Percentiles rank a stretch among this genome's conserved stretches.
Conservation (phyloP, 2,329 filamentous ascomycete genomes). For the Fonsecaea pedrosoi region DNA sequence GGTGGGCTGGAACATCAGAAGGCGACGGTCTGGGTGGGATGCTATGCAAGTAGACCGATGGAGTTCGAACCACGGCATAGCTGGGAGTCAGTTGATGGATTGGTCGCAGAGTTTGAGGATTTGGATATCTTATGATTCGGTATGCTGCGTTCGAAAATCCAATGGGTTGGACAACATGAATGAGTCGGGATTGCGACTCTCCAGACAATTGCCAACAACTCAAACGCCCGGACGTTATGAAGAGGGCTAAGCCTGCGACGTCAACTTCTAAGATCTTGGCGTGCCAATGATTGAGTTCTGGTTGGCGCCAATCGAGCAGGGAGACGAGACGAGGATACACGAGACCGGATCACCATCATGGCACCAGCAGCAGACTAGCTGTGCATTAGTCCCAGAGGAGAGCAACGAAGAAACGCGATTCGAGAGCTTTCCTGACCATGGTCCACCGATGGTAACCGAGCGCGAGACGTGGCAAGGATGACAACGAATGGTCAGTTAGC, state of each 20-base stretch:
- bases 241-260: not conserved
- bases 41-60: slow-evolving; percentile 63
- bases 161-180: not conserved
- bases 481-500: not conserved
- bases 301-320: not conserved
- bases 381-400: not conserved
- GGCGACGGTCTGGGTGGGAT: slow-evolving; percentile 60
- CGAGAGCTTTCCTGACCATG: not conserved
- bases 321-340: not conserved
- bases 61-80: slow-evolving; percentile 41
- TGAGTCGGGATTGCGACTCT: not conserved
- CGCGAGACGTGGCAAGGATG: not conserved
- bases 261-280: not conserved
- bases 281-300: not conserved
- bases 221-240: not conserved
- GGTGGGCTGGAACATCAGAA: slow-evolving; percentile 64
- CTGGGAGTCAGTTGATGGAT: slow-evolving; percentile 44
- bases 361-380: not conserved
- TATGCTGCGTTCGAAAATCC: not conserved
- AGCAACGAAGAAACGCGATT: not conserved
- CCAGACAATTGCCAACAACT: not conserved
- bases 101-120: slow-evolving; percentile 60
- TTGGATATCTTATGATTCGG: slow-evolving; percentile 55
- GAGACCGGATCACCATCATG: not conserved
- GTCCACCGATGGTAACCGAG: not conserved